phyloP scores from a whole-genome alignment of 305 asterid genomes.

The Fraxinus nigra region DNA sequence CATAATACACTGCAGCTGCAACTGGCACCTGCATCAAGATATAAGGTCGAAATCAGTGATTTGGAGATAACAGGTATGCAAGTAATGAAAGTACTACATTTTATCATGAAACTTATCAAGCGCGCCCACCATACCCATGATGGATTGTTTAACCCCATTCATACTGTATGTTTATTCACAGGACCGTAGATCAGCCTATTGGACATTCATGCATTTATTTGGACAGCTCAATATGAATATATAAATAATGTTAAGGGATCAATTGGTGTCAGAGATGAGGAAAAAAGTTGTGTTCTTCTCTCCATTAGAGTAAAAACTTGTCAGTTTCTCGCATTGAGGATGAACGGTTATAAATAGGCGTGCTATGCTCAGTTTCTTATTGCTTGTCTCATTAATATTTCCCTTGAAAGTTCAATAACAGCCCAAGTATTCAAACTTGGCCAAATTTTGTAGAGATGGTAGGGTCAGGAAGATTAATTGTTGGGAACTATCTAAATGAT shows the following conservation, averaged over 20 bases:
- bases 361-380: neutral
- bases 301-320: neutral
- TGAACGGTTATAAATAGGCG: neutral
- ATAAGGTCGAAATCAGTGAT: neutral
- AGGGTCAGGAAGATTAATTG: neutral
- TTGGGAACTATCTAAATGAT: neutral
- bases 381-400: neutral
- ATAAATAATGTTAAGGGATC: neutral
- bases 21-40: constrained; percentile 63
- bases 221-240: neutral
- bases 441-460: neutral
- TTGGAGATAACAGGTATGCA: neutral
- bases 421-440: neutral
- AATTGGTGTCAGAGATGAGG: neutral
- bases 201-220: neutral
- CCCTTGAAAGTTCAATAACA: neutral
- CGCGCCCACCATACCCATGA: neutral
- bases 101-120: neutral
- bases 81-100: neutral
- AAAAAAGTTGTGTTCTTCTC: neutral
- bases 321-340: neutral
- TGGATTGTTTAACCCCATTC: neutral
- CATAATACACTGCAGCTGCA: constrained; percentile 91
- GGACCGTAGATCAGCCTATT: neutral
- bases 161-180: neutral